Base-by-base conservation (phyloP, 768 basidiomycete species). In the Floccularia luteovirens region DNA sequence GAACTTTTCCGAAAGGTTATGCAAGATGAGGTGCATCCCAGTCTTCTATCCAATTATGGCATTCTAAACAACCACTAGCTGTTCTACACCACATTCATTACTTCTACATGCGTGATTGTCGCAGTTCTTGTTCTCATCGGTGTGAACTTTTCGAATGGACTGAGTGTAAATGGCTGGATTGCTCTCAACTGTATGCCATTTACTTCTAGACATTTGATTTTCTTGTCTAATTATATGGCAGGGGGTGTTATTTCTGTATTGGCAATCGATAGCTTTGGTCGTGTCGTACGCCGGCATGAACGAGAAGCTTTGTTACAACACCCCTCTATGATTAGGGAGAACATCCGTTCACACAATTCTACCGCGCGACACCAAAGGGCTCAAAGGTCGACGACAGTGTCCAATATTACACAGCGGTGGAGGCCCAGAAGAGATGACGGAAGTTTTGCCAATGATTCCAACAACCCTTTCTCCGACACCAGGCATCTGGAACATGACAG, bases 251-350 rank as follows among this genome's bases (percentile, higher is more conserved):
- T 78, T 13, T 79, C 79, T 0, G 36, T 75, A 11, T 58, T 78
- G 24, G 67, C 70, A 11, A 72, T 81, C 45, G 74, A 78, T 46
- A 79, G 75, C 54, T 79, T 77, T 46, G 63, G 70, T 31, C 67
- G 75, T 16, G 79, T 79, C 5, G 66, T 79, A 14, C 66, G 63
- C 22, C 66, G 79, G n/a, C 75, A 80, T 46, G 79, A 82, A 52
- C 58, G 66, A 31, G 79, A 81, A 31, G 65, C 68, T 1, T 54
- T 77, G 23, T 51, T 79, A 8, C 72, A 73, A 38, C 65, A 72
- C 41, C 66, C 75, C 2, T 54, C 59, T 3, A 58, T 61, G 2
- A 72, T 68, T 58, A 60, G 65, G 35, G 58, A 54, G 11, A 55
- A 62, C 27, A 43, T 53, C 23, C 58, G 56, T 38, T 60, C 62